These are phyloP conservation scores for Erythrophleum fordii DNA, from an alignment of 306 rosid species.

Conservation along the genomic window DNA sequence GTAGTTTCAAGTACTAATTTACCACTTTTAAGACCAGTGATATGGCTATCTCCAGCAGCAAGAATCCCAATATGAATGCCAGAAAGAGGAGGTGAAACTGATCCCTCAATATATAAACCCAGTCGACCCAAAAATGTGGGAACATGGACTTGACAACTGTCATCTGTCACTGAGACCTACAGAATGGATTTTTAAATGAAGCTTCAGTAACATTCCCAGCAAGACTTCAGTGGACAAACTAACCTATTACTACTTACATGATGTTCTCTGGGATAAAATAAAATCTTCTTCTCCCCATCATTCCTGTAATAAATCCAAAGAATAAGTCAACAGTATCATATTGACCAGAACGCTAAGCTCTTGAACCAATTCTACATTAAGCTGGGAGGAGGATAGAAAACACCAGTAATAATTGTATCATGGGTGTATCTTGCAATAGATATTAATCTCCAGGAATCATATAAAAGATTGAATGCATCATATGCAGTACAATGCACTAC, in stretches of 20 bases:
- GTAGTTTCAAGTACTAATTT: slow-evolving; percentile 76
- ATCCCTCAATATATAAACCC: slow-evolving; percentile 87
- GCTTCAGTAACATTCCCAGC: slow-evolving; percentile 22
- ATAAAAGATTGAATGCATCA: slow-evolving; percentile 3
- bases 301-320: slow-evolving; percentile 58
- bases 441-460: slow-evolving; percentile 17
- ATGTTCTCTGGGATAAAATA: slow-evolving; percentile 84
- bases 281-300: slow-evolving; percentile 61
- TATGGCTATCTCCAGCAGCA: slow-evolving; percentile 75
- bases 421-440: not conserved
- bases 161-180: slow-evolving; percentile 73
- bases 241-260: slow-evolving; percentile 62
- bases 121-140: slow-evolving; percentile 74
- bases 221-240: slow-evolving; percentile 8
- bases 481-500: slow-evolving; percentile 9
- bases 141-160: slow-evolving; percentile 79
- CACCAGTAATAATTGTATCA: not conserved
- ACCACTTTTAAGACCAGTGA: slow-evolving; percentile 71
- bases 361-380: slow-evolving; percentile 29
- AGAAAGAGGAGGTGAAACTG: slow-evolving; percentile 85
- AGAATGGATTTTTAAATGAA: slow-evolving; percentile 38
- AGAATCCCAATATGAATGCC: slow-evolving; percentile 75
- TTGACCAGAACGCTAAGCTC: slow-evolving; percentile 22
- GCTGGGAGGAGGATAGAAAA: slow-evolving; percentile 23
- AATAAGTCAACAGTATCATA: slow-evolving; percentile 38